phyloP scores from a whole-genome alignment of 108 stramenopile genomes.

The Schizochytrium sp. region DNA sequence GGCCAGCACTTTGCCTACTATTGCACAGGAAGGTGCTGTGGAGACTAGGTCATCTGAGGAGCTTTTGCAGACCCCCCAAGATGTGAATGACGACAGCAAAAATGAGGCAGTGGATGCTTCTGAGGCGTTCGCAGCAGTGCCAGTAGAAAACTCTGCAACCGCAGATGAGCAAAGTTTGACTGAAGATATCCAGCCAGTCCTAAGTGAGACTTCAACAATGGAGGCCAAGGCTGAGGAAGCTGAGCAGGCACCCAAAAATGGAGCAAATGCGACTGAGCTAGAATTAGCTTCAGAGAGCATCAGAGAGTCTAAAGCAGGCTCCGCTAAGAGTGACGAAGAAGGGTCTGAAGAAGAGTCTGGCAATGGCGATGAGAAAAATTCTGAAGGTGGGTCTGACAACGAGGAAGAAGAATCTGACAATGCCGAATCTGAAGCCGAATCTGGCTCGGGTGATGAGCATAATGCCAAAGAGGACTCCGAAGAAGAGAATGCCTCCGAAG shows the following conservation, averaged over 20 bases:
- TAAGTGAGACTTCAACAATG: no score
- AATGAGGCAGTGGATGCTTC: no score
- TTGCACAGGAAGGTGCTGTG: no score
- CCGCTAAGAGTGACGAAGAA: conserved; percentile 3
- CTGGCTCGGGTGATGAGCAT: background rate
- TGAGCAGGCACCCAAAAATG: background rate
- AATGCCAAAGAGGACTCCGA: background rate
- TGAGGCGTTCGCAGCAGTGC: no score
- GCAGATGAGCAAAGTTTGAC: no score
- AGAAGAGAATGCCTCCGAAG: background rate
- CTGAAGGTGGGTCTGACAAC: background rate
- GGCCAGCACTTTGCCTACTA: no score
- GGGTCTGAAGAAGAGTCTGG: background rate
- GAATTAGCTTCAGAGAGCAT: background rate
- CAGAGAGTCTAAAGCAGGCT: background rate
- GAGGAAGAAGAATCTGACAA: background rate
- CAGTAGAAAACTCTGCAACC: no score
- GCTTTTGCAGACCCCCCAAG: no score
- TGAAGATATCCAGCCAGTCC: no score
- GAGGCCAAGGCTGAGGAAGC: background rate
- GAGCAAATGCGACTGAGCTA: background rate
- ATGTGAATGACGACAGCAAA: no score
- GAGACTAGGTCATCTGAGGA: no score
- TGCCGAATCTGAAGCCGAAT: background rate
- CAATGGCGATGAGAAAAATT: background rate